Conservation (phyloP, 2,329 filamentous ascomycete species). For the Plectosphaerella cucumerina region DNA sequence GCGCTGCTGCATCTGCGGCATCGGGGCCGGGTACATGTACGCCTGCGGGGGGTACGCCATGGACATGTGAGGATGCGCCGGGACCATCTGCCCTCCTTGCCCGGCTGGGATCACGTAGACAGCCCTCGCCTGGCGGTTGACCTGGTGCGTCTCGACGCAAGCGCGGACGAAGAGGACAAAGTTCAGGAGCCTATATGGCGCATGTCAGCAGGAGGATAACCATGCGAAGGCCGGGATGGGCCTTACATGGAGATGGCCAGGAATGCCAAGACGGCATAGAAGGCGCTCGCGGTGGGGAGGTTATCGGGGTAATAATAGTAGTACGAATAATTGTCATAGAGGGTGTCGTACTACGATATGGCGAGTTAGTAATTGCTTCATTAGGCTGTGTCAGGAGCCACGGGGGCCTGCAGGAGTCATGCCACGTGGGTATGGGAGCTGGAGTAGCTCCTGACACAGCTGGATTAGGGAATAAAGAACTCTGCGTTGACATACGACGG, state of each 20-base stretch:
- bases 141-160: constrained; percentile 31
- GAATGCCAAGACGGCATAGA: constrained; percentile 13
- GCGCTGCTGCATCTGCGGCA: too few relatives aligned
- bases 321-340: too few relatives aligned
- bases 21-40: background rate
- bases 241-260: constrained; percentile 10
- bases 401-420: too few relatives aligned
- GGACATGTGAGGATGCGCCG: background rate
- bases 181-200: constrained; percentile 18
- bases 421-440: too few relatives aligned
- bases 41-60: background rate
- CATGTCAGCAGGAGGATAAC: background rate
- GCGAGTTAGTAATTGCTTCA: too few relatives aligned
- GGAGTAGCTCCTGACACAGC: too few relatives aligned
- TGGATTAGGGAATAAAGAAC: too few relatives aligned
- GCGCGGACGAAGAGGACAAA: constrained; percentile 34
- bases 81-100: background rate
- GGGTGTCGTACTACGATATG: too few relatives aligned
- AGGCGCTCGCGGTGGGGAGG: background rate
- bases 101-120: constrained; percentile 5
- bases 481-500: constrained; percentile 8
- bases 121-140: constrained; percentile 15
- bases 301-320: constrained; percentile 11
- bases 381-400: too few relatives aligned
- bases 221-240: background rate